Evolutionary conservation across 768 basidiomycete species (phyloP).

Genomic region (Podaxis mareebaensis): DNA sequence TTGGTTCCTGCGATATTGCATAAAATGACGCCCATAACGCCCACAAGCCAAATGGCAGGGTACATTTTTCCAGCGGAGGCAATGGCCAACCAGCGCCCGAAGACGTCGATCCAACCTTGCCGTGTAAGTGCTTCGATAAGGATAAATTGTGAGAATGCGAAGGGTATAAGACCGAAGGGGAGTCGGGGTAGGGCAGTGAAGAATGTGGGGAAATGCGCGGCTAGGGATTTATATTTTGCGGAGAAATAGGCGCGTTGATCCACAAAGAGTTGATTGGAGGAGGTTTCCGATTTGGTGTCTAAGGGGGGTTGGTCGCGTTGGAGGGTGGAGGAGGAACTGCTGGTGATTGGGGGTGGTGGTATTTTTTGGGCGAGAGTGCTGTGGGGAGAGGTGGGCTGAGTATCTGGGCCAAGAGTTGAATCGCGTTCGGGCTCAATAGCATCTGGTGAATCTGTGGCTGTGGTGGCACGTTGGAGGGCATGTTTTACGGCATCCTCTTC

Average conservation of each 20-base stretch:
- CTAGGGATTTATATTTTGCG: conserved; percentile 18
- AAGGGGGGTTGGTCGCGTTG: conserved; percentile 6
- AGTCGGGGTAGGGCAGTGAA: conserved; percentile 64
- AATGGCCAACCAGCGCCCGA: conserved; percentile 64
- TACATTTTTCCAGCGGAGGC: conserved; percentile 44
- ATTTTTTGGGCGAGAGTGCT: neutral
- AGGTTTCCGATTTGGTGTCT: neutral
- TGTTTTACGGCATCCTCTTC: conserved; percentile 27
- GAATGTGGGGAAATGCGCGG: conserved; percentile 67
- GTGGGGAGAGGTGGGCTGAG: conserved; percentile 9
- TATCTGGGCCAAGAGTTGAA: conserved; percentile 21
- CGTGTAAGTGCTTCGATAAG: conserved; percentile 81
- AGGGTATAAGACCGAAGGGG: conserved; percentile 83
- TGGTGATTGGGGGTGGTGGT: conserved; percentile 11
- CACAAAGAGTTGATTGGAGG: conserved; percentile 20
- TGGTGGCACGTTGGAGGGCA: conserved; percentile 29
- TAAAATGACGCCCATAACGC: conserved; percentile 68
- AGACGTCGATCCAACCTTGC: conserved; percentile 88
- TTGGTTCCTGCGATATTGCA: conserved; percentile 89
- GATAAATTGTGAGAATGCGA: conserved; percentile 94
- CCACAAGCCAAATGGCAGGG: conserved; percentile 65
- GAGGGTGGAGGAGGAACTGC: conserved; percentile 9
- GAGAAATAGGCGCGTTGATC: conserved; percentile 18
- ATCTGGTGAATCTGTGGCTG: conserved; percentile 24
- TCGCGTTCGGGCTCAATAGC: conserved; percentile 21